These are phyloP conservation scores for Kurtzmaniella cleridarum DNA, from an alignment of 805 yeast species.

Conservation along the genomic window DNA sequence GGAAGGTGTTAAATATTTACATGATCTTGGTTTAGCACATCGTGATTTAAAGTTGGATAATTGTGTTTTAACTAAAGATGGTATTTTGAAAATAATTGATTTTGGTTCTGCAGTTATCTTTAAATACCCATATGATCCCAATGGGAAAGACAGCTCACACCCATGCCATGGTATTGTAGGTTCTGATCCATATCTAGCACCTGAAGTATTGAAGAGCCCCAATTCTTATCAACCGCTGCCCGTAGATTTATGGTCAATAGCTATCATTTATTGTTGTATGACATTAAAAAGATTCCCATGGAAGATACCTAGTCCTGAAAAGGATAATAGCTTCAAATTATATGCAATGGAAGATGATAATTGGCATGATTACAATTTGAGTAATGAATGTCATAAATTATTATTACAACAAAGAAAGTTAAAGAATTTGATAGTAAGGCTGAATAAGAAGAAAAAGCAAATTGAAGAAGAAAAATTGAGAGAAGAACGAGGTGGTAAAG, in stretches of 20 bases:
- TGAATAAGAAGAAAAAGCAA: conserved; percentile 36
- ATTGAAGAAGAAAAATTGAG: conserved; percentile 3
- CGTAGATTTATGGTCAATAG: conserved; percentile 82
- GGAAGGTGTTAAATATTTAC: conserved; percentile 69
- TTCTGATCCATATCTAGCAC: conserved; percentile 82
- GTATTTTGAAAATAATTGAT: conserved; percentile 73
- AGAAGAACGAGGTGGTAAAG: conserved; percentile 1
- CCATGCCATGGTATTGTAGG: conserved; percentile 72
- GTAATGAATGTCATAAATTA: conserved; percentile 68
- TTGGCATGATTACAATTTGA: conserved; percentile 68
- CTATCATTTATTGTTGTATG: conserved; percentile 84
- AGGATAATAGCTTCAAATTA: conserved; percentile 75
- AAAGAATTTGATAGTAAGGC: conserved; percentile 40
- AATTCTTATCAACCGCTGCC: conserved; percentile 66
- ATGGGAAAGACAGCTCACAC: conserved; percentile 60
- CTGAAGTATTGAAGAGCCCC: conserved; percentile 69
- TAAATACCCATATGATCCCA: conserved; percentile 66
- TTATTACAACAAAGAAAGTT: conserved; percentile 54
- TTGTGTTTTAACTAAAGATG: conserved; percentile 70
- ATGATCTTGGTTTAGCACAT: conserved; percentile 75
- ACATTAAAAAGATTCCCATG: conserved; percentile 80
- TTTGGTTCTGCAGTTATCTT: conserved; percentile 83
- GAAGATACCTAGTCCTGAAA: conserved; percentile 65
- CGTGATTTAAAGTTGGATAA: conserved; percentile 79
- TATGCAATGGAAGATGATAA: conserved; percentile 78